Conservation (phyloP, 2,329 filamentous ascomycete genomes). For the Cercospora zeina region DNA sequence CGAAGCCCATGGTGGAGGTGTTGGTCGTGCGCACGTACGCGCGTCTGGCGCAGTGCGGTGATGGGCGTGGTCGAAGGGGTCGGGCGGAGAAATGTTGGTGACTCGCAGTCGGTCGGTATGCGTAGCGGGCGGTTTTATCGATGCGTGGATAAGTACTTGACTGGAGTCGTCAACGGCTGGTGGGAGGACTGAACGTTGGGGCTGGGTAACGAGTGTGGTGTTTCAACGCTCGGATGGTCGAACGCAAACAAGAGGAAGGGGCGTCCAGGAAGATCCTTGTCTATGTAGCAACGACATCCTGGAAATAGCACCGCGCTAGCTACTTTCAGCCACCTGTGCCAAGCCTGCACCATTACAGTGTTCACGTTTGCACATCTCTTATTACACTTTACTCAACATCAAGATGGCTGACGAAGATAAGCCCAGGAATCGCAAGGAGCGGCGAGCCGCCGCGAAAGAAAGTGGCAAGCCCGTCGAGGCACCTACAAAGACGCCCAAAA, state of each 20-base stretch:
- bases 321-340: background rate
- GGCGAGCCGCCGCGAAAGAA: conserved; percentile 44
- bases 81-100: conserved; percentile 12
- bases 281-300: conserved; percentile 7
- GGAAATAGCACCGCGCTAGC: conserved; percentile 12
- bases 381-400: background rate
- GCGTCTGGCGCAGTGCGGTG: conserved; percentile 1
- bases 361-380: background rate
- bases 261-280: conserved; percentile 7
- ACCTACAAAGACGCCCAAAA: conserved; percentile 50
- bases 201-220: conserved; percentile 18
- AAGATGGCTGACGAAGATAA: conserved; percentile 26
- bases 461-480: conserved; percentile 41
- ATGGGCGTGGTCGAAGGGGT: conserved; percentile 11
- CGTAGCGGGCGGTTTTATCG: conserved; percentile 4
- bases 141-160: conserved; percentile 11
- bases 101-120: conserved; percentile 16
- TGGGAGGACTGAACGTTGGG: conserved; percentile 12
- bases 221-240: conserved; percentile 2
- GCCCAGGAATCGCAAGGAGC: conserved; percentile 49
- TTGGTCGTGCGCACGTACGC: conserved; percentile 6
- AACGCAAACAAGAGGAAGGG: conserved; percentile 15
- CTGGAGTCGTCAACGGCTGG: conserved; percentile 13
- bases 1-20: conserved; percentile 72
- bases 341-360: background rate